Conservation (phyloP, 2,329 filamentous ascomycete genomes). For the Aspergillus sp. region DNA sequence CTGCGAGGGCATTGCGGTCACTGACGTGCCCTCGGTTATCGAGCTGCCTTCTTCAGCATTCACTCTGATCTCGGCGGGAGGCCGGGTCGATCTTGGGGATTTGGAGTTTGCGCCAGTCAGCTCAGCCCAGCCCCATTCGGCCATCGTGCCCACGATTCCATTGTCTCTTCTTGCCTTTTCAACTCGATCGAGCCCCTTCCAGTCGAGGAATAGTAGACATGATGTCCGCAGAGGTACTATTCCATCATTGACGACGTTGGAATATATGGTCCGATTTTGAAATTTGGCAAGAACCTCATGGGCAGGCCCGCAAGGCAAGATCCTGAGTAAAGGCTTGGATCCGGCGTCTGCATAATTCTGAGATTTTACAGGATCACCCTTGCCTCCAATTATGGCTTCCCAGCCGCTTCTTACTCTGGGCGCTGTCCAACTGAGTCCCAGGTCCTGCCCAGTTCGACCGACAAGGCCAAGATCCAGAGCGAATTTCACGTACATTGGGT, state of each 20-base stretch:
- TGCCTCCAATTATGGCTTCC: constrained; percentile 80
- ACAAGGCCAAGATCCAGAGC: constrained; percentile 94
- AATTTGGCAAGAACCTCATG: constrained; percentile 85
- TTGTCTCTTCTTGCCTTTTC: constrained; percentile 93
- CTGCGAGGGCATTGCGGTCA: constrained; percentile 7
- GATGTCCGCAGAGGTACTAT: constrained; percentile 94
- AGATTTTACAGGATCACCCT: constrained; percentile 58
- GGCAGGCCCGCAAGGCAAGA: constrained; percentile 86
- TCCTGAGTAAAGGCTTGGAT: constrained; percentile 82
- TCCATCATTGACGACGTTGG: constrained; percentile 95
- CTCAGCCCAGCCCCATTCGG: constrained; percentile 93
- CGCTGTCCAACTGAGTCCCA: constrained; percentile 90
- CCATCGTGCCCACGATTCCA: constrained; percentile 86
- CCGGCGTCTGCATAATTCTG: constrained; percentile 66
- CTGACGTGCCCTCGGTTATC: constrained; percentile 8
- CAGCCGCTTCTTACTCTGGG: constrained; percentile 82
- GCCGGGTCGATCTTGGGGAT: constrained; percentile 47
- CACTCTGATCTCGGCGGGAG: constrained; percentile 24
- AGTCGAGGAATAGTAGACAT: constrained; percentile 93
- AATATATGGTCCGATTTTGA: constrained; percentile 86
- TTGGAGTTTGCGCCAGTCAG: constrained; percentile 67
- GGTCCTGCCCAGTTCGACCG: constrained; percentile 90
- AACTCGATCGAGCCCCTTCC: constrained; percentile 88
- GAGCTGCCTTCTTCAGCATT: constrained; percentile 17
- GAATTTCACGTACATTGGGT: constrained; percentile 95